phyloP scores from a whole-genome alignment of 495 filamentous ascomycete species.

The Trichoderma asperelloides region DNA sequence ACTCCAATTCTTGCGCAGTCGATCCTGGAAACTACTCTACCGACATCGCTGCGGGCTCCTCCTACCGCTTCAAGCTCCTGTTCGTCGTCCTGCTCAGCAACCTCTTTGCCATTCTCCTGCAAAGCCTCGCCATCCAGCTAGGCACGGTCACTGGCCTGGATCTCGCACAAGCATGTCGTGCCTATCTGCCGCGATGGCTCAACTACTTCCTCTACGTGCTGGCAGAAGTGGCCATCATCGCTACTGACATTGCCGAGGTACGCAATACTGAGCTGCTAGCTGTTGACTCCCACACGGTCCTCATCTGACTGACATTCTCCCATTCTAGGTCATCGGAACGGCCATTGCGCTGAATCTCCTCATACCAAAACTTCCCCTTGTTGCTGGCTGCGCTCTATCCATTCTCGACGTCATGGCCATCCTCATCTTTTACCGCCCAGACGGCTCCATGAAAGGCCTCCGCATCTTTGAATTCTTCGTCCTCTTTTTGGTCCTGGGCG shows the following conservation, averaged over 20 bases:
- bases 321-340: conserved; percentile 70
- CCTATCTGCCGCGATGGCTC: conserved; percentile 68
- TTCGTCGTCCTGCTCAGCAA: conserved; percentile 80
- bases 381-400: conserved; percentile 80
- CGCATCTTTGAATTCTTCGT: conserved; percentile 77
- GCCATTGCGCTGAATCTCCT: conserved; percentile 87
- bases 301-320: background rate
- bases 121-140: conserved; percentile 74
- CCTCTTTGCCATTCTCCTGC: conserved; percentile 74
- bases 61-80: conserved; percentile 57
- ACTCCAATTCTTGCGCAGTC: conserved; percentile 38
- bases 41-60: conserved; percentile 65
- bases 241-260: conserved; percentile 81
- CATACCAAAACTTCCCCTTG: conserved; percentile 64
- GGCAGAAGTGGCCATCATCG: conserved; percentile 73
- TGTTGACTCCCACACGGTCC: conserved; percentile 11
- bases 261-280: background rate
- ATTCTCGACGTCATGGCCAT: conserved; percentile 79
- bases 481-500: conserved; percentile 66
- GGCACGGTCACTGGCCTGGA: conserved; percentile 80
- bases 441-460: conserved; percentile 61
- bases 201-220: conserved; percentile 66
- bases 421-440: conserved; percentile 74
- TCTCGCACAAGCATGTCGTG: conserved; percentile 68
- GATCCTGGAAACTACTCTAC: conserved; percentile 83